These are phyloP conservation scores for Epichloe bromicola DNA, from an alignment of 2,329 filamentous ascomycete species.

Conservation along the genomic window DNA sequence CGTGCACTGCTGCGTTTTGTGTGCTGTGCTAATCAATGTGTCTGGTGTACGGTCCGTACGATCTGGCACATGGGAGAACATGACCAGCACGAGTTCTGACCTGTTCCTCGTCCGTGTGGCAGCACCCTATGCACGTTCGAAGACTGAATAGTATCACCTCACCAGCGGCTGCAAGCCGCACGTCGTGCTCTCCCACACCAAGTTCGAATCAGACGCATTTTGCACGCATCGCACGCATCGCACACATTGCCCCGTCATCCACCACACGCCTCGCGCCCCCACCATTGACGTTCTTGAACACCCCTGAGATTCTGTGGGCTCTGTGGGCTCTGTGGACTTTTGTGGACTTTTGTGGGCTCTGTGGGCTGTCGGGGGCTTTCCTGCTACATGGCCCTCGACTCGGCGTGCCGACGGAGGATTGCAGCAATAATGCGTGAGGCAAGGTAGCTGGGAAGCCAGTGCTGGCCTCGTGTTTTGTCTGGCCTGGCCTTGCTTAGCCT, in stretches of 20 bases:
- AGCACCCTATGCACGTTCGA: neutral
- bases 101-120: neutral
- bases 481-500: no score
- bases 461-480: no score
- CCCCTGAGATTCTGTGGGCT: neutral
- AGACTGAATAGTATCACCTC: neutral
- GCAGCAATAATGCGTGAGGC: neutral
- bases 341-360: neutral
- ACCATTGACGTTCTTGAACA: neutral
- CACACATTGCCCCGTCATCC: neutral
- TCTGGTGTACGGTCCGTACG: no score
- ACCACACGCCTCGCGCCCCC: neutral
- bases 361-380: neutral
- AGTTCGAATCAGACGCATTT: neutral
- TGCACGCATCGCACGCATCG: neutral
- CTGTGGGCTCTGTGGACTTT: neutral
- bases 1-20: no score
- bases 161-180: conserved; percentile 6
- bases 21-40: no score
- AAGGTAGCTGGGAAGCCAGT: neutral
- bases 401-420: neutral
- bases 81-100: neutral
- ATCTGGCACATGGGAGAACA: neutral
- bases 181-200: conserved; percentile 1
- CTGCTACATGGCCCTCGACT: neutral